These are phyloP conservation scores for Nicotiana benthamiana DNA, from an alignment of 257 asterid species.

Conservation along the genomic window DNA sequence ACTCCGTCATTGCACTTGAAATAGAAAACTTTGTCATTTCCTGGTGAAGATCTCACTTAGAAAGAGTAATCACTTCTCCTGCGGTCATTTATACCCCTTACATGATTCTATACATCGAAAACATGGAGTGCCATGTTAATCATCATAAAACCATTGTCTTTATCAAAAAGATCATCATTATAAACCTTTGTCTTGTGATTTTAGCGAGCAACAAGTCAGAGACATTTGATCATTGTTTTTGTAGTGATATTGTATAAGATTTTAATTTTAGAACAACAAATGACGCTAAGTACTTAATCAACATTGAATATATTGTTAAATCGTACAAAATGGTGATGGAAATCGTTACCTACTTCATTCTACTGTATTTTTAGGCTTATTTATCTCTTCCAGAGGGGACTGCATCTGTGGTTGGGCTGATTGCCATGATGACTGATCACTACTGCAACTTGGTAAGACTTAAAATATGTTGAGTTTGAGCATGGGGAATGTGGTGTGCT, in stretches of 20 bases:
- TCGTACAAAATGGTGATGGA: neutral
- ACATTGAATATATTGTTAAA: neutral
- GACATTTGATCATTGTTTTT: neutral
- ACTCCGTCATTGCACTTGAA: neutral
- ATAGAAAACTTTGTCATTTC: neutral
- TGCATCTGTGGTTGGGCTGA: constrained; percentile 84
- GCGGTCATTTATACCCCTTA: neutral
- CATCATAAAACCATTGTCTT: neutral
- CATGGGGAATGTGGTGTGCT: neutral
- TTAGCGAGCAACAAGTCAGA: neutral
- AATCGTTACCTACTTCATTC: neutral
- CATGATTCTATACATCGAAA: neutral
- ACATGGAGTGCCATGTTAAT: neutral
- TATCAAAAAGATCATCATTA: neutral
- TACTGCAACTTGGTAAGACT: constrained; percentile 78
- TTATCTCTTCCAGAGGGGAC: constrained; percentile 94
- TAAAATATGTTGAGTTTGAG: constrained; percentile 10
- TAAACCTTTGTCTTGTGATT: constrained; percentile 1
- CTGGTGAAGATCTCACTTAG: neutral
- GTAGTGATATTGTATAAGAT: neutral
- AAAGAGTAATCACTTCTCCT: neutral
- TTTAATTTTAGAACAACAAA: neutral
- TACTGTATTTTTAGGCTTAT: constrained; percentile 65
- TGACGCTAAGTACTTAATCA: neutral
- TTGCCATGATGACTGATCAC: constrained; percentile 98